phyloP scores from a whole-genome alignment of 495 filamentous ascomycete species.

The Talaromyces borbonicus region DNA sequence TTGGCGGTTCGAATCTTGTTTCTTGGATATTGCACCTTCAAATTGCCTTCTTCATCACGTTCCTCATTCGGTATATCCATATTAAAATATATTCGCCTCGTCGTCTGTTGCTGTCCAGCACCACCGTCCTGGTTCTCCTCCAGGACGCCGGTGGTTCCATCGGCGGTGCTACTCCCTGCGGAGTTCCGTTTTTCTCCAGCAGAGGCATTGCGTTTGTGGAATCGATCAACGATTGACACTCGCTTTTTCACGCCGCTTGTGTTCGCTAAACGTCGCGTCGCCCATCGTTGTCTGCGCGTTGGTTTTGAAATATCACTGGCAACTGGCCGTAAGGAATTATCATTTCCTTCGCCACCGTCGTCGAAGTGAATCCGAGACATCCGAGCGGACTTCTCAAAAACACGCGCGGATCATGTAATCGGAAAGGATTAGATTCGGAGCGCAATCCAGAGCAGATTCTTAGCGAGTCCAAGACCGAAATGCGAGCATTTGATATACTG shows the following conservation, averaged over 20 bases:
- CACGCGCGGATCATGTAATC: constrained; percentile 1
- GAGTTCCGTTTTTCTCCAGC: constrained; percentile 70
- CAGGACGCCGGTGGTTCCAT: constrained; percentile 17
- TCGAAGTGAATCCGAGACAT: constrained; percentile 2
- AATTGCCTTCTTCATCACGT: constrained; percentile 73
- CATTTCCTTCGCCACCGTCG: constrained; percentile 7
- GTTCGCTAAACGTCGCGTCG: constrained; percentile 71
- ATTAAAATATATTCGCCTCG: constrained; percentile 74
- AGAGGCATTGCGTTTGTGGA: constrained; percentile 49
- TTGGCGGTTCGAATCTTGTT: constrained; percentile 99
- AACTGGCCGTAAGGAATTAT: constrained; percentile 17
- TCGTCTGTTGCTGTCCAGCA: constrained; percentile 19
- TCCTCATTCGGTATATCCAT: constrained; percentile 66
- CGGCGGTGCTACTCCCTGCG: constrained; percentile 18
- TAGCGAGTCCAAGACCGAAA: too few relatives aligned
- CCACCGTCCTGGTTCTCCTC: constrained; percentile 26
- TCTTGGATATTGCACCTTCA: constrained; percentile 57
- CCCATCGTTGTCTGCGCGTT: constrained; percentile 79
- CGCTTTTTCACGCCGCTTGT: constrained; percentile 69
- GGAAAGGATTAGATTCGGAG: too few relatives aligned
- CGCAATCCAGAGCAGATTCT: too few relatives aligned
- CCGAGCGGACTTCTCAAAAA: neutral
- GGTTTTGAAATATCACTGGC: constrained; percentile 47
- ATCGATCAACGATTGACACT: constrained; percentile 69
- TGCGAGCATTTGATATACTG: too few relatives aligned